Base-by-base conservation (phyloP, 1,139 yeast genomes). In the Geotrichum europaeum region DNA sequence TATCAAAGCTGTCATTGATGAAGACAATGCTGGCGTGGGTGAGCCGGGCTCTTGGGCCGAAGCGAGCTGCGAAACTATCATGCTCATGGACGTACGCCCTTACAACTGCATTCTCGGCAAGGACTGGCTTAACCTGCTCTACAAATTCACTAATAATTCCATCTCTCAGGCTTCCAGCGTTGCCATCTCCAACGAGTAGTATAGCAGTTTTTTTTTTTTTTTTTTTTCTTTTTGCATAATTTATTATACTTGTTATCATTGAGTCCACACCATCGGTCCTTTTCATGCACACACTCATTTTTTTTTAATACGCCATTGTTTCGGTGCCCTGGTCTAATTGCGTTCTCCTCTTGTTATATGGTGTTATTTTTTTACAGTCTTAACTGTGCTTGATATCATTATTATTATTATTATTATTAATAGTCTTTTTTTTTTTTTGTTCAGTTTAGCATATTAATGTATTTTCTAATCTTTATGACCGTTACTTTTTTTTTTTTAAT, bases 81-180 rank as follows among this genome's bases (percentile, higher is more conserved):
- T n/a, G 3, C 30, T 60, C 9, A 54, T 47, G 49, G 60, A 60
- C 45, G 57, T 60, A 13, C 20, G 34, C 30, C 62, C 62, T 10
- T 51, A 54, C 25, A 49, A 56, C 24, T 60, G 63, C 51, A 57
- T 60, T 30, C 51, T 60, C 24, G 63, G 63, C 6, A 47, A 53
- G 9, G 63, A 60, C 34, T 60, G 63, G 63, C 53, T 60, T n/a
- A 32, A 36, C 12, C 51, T 24, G 18, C 47, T 60, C 22, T 28
- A 34, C 40, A 10, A 9, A 12, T 34, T 4, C 15, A 34, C 40
- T 34, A 34, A 34, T 13, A 9, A 13, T 34, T 34, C 40, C 3
- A 34, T 13, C 12, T 34, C 40, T 13, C 40, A 10, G 15, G 12
- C 40, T 13, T 3, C 12, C 40, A 13, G 40, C 15, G 40, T 13